Evolutionary conservation across 192 early-diverging fungal species (phyloP).

Genomic region (Entomortierella lignicola): DNA sequence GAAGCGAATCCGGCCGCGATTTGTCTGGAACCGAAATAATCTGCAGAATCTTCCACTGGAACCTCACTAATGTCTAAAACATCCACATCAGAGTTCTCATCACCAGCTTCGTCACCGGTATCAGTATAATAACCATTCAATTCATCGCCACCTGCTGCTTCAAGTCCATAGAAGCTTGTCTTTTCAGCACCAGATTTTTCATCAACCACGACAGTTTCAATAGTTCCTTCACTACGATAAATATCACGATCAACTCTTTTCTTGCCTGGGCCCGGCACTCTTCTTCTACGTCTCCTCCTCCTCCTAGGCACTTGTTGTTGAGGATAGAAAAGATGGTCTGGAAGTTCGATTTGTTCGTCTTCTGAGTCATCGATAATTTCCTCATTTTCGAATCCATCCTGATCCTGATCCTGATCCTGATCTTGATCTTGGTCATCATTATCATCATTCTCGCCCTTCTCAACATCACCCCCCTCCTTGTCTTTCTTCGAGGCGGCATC

Average conservation of each 20-base stretch:
- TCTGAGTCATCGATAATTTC: not conserved
- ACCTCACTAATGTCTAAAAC: not conserved
- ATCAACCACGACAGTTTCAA: too few species aligned
- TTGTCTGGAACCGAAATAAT: not conserved
- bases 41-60: not conserved
- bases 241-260: not conserved
- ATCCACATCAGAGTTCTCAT: not conserved
- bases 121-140: not conserved
- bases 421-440: not conserved
- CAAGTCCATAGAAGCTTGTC: too few species aligned
- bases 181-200: too few species aligned
- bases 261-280: not conserved
- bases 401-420: not conserved
- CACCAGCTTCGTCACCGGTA: not conserved
- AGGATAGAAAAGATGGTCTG: conserved; percentile 23
- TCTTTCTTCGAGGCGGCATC: conserved; percentile 9
- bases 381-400: not conserved
- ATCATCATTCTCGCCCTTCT: not conserved
- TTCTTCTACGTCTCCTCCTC: not conserved
- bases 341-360: conserved; percentile 12
- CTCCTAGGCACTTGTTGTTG: conserved; percentile 1
- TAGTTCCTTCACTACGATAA: not conserved
- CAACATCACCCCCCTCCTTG: not conserved
- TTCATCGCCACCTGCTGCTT: not conserved
- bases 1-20: not conserved